Evolutionary conservation across 1,284 basidiomycete genomes (phyloP).

Genomic region (Rhodotorula glutinis): DNA sequence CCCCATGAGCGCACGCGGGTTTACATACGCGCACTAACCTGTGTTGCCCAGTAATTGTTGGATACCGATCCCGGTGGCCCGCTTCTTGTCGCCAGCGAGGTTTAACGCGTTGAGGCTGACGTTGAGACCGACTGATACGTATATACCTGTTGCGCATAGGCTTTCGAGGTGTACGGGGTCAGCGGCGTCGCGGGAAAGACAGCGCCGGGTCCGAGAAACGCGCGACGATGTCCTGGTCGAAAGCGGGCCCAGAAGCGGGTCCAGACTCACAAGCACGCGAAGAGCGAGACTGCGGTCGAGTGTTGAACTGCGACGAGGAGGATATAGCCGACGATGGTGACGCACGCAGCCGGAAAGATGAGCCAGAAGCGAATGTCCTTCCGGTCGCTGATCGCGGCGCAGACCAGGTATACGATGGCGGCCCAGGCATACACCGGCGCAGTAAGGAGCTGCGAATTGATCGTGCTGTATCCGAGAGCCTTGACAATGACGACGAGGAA

Average conservation of each 20-base stretch:
- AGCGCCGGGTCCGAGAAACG: no score
- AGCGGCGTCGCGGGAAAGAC: not conserved
- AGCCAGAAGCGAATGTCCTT: slow-evolving; percentile 21
- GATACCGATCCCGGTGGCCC: slow-evolving; percentile 15
- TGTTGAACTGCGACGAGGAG: slow-evolving; percentile 9
- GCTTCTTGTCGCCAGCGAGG: slow-evolving; percentile 10
- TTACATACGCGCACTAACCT: no score
- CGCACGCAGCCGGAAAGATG: slow-evolving; percentile 2
- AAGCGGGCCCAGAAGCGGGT: no score
- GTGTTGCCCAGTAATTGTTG: slow-evolving; percentile 13
- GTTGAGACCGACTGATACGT: slow-evolving; percentile 14
- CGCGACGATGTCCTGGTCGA: no score
- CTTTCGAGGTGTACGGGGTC: no score
- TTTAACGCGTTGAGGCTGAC: not conserved
- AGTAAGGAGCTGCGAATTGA: slow-evolving; percentile 39
- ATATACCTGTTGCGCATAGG: not conserved
- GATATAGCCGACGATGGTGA: slow-evolving; percentile 23
- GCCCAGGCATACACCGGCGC: slow-evolving; percentile 14
- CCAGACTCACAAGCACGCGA: slow-evolving; percentile 10
- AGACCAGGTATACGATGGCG: slow-evolving; percentile 17
- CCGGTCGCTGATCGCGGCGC: slow-evolving; percentile 8
- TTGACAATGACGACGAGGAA: slow-evolving; percentile 43
- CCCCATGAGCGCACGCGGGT: no score
- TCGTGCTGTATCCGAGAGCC: slow-evolving; percentile 35
- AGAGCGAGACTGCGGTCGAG: slow-evolving; percentile 3